These are phyloP conservation scores for Zoysia pacifica DNA, from an alignment of 176 grass and related monocot genomes.

Conservation along the genomic window DNA sequence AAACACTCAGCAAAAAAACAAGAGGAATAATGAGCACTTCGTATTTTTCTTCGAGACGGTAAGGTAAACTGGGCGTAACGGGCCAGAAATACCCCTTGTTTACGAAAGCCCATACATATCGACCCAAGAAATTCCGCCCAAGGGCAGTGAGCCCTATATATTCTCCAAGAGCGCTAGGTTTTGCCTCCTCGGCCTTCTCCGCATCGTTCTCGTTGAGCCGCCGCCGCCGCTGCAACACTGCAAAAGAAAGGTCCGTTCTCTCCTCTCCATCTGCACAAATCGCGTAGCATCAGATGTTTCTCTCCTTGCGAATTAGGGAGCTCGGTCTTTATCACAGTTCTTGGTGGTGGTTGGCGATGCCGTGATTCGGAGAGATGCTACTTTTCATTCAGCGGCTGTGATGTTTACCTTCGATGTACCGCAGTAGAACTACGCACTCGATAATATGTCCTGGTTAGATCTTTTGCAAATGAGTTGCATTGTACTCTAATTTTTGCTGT, in stretches of 20 bases:
- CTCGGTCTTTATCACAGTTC: background rate
- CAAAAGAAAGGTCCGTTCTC: slow-evolving; percentile 22
- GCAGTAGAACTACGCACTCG: background rate
- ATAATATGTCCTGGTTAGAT: background rate
- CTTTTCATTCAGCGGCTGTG: background rate
- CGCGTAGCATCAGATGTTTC: background rate
- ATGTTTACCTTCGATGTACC: background rate
- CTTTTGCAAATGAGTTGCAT: background rate
- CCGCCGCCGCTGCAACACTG: background rate
- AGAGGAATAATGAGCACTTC: too few relatives aligned
- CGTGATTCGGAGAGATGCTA: too few relatives aligned
- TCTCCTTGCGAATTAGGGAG: background rate
- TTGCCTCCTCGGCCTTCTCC: background rate
- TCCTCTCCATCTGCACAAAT: background rate
- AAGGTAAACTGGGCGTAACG: too few relatives aligned
- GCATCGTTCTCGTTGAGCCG: background rate
- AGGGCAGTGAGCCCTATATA: background rate
- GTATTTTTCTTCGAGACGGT: too few relatives aligned
- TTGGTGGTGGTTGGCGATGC: background rate
- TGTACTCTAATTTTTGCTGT: too few relatives aligned
- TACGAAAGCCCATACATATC: background rate
- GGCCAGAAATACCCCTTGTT: background rate
- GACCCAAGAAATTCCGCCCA: background rate
- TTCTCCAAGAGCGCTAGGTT: slow-evolving; percentile 5
- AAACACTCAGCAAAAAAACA: too few relatives aligned